Evolutionary conservation across 2,329 filamentous ascomycete species (phyloP), one percentile per base, ranked within the genome.

Genomic region (Penicillium sp.): DNA sequence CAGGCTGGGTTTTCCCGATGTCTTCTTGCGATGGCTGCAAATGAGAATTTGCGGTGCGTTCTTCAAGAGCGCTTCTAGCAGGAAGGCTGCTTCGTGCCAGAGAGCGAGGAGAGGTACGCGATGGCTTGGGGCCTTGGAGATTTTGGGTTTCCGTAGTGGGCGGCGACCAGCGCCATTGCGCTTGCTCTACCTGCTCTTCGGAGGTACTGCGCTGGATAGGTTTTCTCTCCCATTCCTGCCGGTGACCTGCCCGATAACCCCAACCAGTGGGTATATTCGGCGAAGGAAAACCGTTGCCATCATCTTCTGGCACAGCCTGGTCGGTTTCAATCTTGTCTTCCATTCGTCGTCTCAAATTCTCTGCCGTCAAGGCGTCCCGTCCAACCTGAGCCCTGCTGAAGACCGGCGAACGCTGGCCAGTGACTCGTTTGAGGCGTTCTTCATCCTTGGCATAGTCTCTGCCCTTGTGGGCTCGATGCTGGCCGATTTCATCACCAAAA

Each of bases 371-470:
- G 6, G 62, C 59, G 16, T 61, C 56, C 47, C 59, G 65, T 4
- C 69, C 70, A n/a, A 64, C 64, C 35, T 66, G 70, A 27, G 70
- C 72, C 58, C 68, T 74, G 47, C 74, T 71, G 55, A 77, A 70
- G 19, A 76, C 68, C 2, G 75, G 74, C 2, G 72, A 73, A 23
- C 68, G 68, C 57, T 65, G 72, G 29, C 67, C 62, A 7, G 73
- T 74, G 18, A 69, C 74, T 23, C 70, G 69, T 59, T 66, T 67
- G 27, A 78, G 62, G 32, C 75, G 71, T 57, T 68, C 65, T 56
- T 72, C 71, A 48, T 78, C 74, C 46, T 67, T 61, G 26, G 68
- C 64, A 49, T 72, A 70, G 32, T 75, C 70, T 18, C 67, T 63
- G 18, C 69, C 57, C 30, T 67, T 71, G 43, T 68, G 72, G 5